phyloP scores from a whole-genome alignment of 2,329 filamentous ascomycete genomes.

The Capronia epimyces region DNA sequence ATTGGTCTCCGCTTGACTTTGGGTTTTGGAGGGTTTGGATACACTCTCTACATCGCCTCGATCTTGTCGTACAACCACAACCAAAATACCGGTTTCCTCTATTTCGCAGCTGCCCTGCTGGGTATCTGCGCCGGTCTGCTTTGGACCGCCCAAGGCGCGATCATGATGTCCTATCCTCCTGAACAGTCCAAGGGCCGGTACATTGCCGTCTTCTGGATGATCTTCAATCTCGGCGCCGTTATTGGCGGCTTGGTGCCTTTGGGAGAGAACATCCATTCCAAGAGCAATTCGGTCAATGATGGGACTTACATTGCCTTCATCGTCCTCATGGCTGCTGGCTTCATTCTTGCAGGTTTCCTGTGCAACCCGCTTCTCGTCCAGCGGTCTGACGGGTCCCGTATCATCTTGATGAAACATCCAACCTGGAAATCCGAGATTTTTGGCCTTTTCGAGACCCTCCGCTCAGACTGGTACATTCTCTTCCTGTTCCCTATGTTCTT shows the following conservation, averaged over 20 bases:
- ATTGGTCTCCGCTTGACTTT: constrained; percentile 33
- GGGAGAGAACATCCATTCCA: constrained; percentile 42
- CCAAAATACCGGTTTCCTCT: constrained; percentile 36
- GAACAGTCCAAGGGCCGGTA: constrained; percentile 73
- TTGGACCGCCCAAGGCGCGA: constrained; percentile 39
- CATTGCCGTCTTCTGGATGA: constrained; percentile 81
- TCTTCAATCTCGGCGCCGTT: constrained; percentile 80
- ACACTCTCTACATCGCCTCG: constrained; percentile 36
- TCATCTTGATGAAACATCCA: constrained; percentile 87
- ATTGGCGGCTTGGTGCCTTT: constrained; percentile 60
- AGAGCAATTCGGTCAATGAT: constrained; percentile 47
- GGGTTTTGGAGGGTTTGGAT: constrained; percentile 33
- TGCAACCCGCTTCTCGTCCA: constrained; percentile 64
- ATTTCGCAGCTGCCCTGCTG: constrained; percentile 38
- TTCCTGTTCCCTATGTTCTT: constrained; percentile 78
- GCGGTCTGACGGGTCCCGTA: constrained; percentile 69
- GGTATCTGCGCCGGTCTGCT: constrained; percentile 39
- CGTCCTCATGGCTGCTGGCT: constrained; percentile 70
- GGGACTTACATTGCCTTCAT: constrained; percentile 88
- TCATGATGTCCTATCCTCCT: constrained; percentile 66
- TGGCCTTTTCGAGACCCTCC: constrained; percentile 69
- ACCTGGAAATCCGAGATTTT: constrained; percentile 74
- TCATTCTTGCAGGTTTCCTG: constrained; percentile 57
- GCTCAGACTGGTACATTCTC: constrained; percentile 65
- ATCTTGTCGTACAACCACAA: constrained; percentile 40